A percentile compares a stretch with the other conserved stretches of the same genome.
phyloP scores from a whole-genome alignment of 148 eudicot species.

The Amaranthus cruentus region DNA sequence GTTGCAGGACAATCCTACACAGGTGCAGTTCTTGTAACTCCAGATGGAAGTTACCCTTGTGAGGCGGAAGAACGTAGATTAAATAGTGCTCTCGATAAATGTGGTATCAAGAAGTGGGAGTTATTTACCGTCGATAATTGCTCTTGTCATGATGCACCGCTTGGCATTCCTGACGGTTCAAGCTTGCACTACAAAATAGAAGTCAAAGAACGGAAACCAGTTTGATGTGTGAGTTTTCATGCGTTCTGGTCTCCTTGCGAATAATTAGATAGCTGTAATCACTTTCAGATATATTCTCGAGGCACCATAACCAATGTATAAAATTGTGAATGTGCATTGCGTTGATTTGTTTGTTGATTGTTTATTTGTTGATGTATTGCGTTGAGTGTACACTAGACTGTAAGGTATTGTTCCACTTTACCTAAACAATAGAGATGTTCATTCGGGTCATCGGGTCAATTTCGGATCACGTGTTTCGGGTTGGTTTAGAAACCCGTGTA shows the following conservation, averaged over 20 bases:
- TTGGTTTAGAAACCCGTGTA: too few relatives aligned
- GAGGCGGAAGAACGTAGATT: constrained; percentile 39
- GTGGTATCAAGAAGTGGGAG: constrained; percentile 85
- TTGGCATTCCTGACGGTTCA: constrained; percentile 79
- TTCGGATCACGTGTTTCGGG: too few relatives aligned
- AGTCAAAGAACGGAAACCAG: constrained; percentile 25
- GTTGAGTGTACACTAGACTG: too few relatives aligned
- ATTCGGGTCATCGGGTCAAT: too few relatives aligned
- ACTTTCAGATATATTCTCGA: not conserved
- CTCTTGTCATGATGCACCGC: constrained; percentile 67
- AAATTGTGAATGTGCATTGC: not conserved
- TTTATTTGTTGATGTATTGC: too few relatives aligned
- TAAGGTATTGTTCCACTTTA: too few relatives aligned
- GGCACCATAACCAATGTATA: not conserved
- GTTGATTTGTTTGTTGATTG: too few relatives aligned
- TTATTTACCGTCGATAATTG: constrained; percentile 75
- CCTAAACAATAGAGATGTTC: too few relatives aligned
- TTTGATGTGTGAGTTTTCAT: not conserved
- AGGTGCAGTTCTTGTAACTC: constrained; percentile 90
- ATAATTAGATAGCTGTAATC: not conserved
- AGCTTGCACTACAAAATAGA: constrained; percentile 55
- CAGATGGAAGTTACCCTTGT: constrained; percentile 61
- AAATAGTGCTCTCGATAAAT: constrained; percentile 56
- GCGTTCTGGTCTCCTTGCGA: not conserved
- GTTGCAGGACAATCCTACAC: constrained; percentile 95